Evolutionary conservation across 306 rosid genomes (phyloP), one percentile per base, ranked within the genome.

Genomic region (Inga oerstediana): DNA sequence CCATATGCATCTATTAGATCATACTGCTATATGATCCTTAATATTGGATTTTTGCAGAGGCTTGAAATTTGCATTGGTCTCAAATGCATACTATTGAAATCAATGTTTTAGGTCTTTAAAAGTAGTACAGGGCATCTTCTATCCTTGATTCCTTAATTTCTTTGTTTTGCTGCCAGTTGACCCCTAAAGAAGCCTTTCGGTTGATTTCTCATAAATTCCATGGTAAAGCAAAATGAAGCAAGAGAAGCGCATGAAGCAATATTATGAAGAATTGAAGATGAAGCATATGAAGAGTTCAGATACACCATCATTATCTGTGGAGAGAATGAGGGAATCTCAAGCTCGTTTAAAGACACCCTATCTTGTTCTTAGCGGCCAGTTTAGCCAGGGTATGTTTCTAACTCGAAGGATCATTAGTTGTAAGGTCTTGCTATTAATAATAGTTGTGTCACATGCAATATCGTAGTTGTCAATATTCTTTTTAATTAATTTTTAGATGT

Each of bases 331-430:
- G 90, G 98, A 96, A 71, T 86, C 99, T 35, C 99, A 94, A 85
- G 93, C 94, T 84, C 93, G 89, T 78, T 69, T 85, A 79, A 86
- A 92, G 88, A 91, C 97, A 9, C 98, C 99, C 32, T 96, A 96
- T 87, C 94, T 96, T 84, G 99, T 96, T 76, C 98, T 96, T 80
- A 96, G 97, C 24, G 97, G 99, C 51, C 94, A 96, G 97, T 94
- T 46, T 91, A 92, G 86, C 30, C 97, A 66, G 97, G 97, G 99
- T 94, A 94, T 85, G 90, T 44, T 56, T 79, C 71, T n/a, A 68
- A 69, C 75, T 79, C 77, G 30, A 49, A 70, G 62, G 16, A 48
- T 73, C n/a, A 75, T 44, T 45, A 44, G 34, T 65, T 88, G 58
- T 52, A 22, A 77, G 58, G 17, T 56, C 75, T 73, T 78, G 27